Evolutionary conservation across 2,329 filamentous ascomycete species (phyloP).

Genomic region (Capronia epimyces): DNA sequence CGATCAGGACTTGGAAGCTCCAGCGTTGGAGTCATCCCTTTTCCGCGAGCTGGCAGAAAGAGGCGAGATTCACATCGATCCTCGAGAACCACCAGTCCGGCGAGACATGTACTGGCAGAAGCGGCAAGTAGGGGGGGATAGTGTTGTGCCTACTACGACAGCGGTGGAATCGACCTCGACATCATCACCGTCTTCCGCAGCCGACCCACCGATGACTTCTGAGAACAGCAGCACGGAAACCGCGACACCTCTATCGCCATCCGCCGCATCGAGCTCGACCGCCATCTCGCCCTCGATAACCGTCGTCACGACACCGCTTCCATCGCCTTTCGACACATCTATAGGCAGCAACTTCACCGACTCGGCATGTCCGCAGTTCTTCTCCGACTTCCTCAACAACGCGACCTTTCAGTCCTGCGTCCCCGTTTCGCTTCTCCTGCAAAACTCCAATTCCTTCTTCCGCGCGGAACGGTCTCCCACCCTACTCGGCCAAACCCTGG

Average conservation of each 20-base stretch:
- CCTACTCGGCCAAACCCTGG: conserved; percentile 69
- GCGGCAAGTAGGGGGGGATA: conserved; percentile 11
- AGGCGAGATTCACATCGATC: conserved; percentile 27
- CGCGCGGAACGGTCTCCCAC: conserved; percentile 65
- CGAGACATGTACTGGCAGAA: conserved; percentile 11
- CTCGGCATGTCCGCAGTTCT: conserved; percentile 49
- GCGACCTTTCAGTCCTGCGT: conserved; percentile 67
- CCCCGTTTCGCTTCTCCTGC: conserved; percentile 74
- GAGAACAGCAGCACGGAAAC: conserved; percentile 18
- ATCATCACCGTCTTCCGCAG: conserved; percentile 19
- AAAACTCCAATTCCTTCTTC: conserved; percentile 85
- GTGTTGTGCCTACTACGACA: conserved; percentile 12
- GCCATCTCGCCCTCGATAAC: conserved; percentile 17
- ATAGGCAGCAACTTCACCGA: conserved; percentile 58
- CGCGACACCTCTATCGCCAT: conserved; percentile 11
- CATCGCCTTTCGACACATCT: conserved; percentile 62
- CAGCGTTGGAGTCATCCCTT: conserved; percentile 11
- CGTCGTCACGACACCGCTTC: conserved; percentile 42
- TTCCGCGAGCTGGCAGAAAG: conserved; percentile 16
- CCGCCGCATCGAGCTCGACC: conserved; percentile 20
- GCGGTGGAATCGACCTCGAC: conserved; percentile 7
- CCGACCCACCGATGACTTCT: conserved; percentile 3
- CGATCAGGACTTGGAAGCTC: conserved; percentile 11
- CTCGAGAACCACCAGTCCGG: conserved; percentile 7
- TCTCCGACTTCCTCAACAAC: conserved; percentile 61